phyloP scores from a whole-genome alignment of 345 rosid species.

The Brassica nigra region DNA sequence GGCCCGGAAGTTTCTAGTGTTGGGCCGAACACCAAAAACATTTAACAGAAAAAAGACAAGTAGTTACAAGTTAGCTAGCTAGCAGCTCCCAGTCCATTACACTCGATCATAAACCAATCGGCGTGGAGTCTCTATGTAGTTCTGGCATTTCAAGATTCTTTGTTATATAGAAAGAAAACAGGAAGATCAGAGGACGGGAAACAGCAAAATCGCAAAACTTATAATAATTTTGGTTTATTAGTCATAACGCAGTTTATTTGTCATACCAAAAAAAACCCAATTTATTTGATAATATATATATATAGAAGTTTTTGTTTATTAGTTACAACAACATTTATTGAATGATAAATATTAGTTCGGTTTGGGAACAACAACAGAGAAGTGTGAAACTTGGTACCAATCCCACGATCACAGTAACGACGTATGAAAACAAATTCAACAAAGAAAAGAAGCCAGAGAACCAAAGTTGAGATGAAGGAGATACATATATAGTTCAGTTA shows the following conservation, averaged over 20 bases:
- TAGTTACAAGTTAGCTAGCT: no score
- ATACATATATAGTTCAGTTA: not conserved
- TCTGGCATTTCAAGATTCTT: no score
- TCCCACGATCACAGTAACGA: not conserved
- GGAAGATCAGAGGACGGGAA: no score
- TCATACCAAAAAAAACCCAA: no score
- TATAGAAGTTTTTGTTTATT: not conserved
- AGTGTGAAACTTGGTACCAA: not conserved
- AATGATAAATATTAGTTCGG: not conserved
- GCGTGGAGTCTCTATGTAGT: no score
- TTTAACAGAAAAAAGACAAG: not conserved
- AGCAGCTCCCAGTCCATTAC: no score
- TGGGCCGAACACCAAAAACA: not conserved
- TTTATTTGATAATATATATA: no score
- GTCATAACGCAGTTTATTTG: no score
- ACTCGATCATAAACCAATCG: no score
- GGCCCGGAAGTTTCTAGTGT: not conserved
- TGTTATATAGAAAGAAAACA: no score
- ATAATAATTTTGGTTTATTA: no score
- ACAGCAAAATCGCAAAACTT: no score
- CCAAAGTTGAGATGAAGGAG: not conserved
- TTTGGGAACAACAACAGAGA: not conserved
- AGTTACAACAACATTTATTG: not conserved
- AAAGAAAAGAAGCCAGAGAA: not conserved
- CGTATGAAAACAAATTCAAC: not conserved